phyloP scores from a whole-genome alignment of 2,329 filamentous ascomycete genomes.

The Apiospora pterosperma region DNA sequence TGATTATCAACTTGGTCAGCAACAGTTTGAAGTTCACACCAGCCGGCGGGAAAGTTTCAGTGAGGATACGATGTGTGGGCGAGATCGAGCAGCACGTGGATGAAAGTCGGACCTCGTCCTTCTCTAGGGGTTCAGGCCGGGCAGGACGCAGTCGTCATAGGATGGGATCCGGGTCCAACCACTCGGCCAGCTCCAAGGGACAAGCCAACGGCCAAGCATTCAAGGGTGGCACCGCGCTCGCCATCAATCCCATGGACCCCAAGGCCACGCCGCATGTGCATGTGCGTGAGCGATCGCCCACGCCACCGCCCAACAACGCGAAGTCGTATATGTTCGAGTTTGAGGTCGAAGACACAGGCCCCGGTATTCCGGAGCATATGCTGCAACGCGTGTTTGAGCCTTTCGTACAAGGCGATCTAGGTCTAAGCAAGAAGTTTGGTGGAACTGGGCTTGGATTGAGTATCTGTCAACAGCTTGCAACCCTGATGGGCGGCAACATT shows the following conservation, averaged over 20 bases:
- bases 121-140: slow-evolving; percentile 44
- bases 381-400: slow-evolving; percentile 87
- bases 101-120: slow-evolving; percentile 50
- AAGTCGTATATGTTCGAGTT: slow-evolving; percentile 78
- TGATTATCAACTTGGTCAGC: slow-evolving; percentile 90
- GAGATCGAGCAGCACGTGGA: slow-evolving; percentile 47
- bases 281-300: slow-evolving; percentile 53
- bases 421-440: slow-evolving; percentile 84
- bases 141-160: slow-evolving; percentile 40
- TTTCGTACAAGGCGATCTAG: slow-evolving; percentile 89
- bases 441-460: slow-evolving; percentile 85
- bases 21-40: slow-evolving; percentile 93
- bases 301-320: slow-evolving; percentile 58
- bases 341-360: slow-evolving; percentile 83
- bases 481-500: slow-evolving; percentile 78
- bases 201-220: slow-evolving; percentile 24
- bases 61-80: slow-evolving; percentile 71
- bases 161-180: slow-evolving; percentile 45
- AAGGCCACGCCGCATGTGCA: slow-evolving; percentile 46
- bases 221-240: slow-evolving; percentile 49
- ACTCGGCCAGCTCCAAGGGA: slow-evolving; percentile 47
- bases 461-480: slow-evolving; percentile 84
- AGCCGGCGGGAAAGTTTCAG: slow-evolving; percentile 67
- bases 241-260: slow-evolving; percentile 61
- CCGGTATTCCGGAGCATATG: slow-evolving; percentile 75